Percentiles rank a stretch among this genome's conserved stretches.
Evolutionary conservation across 1,284 basidiomycete genomes (phyloP).

Genomic region (Ceratobasidium sp.): DNA sequence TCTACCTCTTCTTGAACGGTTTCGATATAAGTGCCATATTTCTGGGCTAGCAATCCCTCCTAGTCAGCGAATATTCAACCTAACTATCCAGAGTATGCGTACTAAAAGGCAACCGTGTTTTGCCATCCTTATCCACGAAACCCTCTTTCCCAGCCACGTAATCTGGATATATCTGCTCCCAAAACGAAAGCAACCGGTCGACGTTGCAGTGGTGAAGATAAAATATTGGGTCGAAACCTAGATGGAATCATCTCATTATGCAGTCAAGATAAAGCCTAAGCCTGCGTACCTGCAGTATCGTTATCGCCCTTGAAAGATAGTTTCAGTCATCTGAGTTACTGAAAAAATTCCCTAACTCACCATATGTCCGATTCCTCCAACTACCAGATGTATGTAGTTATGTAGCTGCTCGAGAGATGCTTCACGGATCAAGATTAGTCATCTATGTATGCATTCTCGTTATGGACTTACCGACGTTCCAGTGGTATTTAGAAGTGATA

Average conservation of each 20-base stretch:
- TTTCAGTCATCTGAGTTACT: neutral
- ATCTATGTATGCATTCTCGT: neutral
- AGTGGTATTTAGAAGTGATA: neutral
- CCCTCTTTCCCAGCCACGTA: conserved; percentile 35
- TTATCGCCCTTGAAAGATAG: neutral
- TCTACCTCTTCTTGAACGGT: neutral
- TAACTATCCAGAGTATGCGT: neutral
- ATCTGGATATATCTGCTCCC: conserved; percentile 47
- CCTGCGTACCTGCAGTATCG: neutral
- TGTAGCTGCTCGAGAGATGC: conserved; percentile 43
- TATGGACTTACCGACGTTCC: neutral
- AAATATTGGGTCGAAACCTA: conserved; percentile 49
- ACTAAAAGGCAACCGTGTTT: conserved; percentile 19
- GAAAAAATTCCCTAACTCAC: neutral
- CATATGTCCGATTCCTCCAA: conserved; percentile 45
- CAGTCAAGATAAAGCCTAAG: too few relatives aligned
- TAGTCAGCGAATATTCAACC: too few relatives aligned
- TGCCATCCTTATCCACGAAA: conserved; percentile 8
- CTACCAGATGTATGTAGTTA: conserved; percentile 34
- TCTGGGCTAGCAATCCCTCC: neutral
- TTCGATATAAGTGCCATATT: neutral
- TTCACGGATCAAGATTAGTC: neutral
- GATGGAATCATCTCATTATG: too few relatives aligned
- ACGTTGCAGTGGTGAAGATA: conserved; percentile 48
- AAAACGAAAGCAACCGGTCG: conserved; percentile 46